Conservation (phyloP, 306 rosid species). For the Albizia julibrissin region DNA sequence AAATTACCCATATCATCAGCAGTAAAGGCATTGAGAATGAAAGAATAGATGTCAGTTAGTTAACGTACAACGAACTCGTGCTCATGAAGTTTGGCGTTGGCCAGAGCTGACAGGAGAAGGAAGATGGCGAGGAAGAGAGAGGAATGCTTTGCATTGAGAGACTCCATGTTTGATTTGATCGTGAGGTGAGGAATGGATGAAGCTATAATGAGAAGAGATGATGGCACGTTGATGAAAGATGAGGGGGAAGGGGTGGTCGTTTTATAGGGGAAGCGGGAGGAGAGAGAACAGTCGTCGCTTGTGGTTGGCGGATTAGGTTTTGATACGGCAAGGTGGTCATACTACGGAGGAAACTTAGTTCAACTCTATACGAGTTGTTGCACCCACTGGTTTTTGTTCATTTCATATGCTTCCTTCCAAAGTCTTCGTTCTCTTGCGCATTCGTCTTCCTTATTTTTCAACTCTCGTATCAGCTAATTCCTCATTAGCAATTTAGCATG, state of each 20-base stretch:
- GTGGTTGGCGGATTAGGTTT: constrained; percentile 75
- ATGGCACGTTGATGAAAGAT: constrained; percentile 16
- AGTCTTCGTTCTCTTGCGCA: constrained; percentile 40
- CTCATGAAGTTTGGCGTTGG: constrained; percentile 57
- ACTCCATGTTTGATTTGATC: constrained; percentile 35
- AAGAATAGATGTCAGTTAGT: neutral
- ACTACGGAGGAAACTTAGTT: constrained; percentile 46
- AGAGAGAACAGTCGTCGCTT: constrained; percentile 33
- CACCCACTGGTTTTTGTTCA: constrained; percentile 62
- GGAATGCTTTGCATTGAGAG: constrained; percentile 31
- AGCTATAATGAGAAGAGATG: neutral
- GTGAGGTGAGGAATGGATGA: neutral
- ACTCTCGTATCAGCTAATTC: neutral
- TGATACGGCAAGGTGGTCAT: constrained; percentile 42
- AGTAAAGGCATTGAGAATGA: neutral
- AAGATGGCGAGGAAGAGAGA: constrained; percentile 39
- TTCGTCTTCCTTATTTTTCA: constrained; percentile 3
- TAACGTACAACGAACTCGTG: constrained; percentile 82
- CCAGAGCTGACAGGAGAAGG: constrained; percentile 56
- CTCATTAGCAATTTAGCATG: neutral
- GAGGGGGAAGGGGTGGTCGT: constrained; percentile 26
- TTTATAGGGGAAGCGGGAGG: constrained; percentile 46
- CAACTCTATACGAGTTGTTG: constrained; percentile 74
- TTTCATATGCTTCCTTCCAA: constrained; percentile 45
- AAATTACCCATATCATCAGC: neutral